A percentile compares a stretch with the other conserved stretches of the same genome.
Conservation (phyloP, 371 early-diverging fungal genomes). For the Basidiobolus meristosporus region DNA sequence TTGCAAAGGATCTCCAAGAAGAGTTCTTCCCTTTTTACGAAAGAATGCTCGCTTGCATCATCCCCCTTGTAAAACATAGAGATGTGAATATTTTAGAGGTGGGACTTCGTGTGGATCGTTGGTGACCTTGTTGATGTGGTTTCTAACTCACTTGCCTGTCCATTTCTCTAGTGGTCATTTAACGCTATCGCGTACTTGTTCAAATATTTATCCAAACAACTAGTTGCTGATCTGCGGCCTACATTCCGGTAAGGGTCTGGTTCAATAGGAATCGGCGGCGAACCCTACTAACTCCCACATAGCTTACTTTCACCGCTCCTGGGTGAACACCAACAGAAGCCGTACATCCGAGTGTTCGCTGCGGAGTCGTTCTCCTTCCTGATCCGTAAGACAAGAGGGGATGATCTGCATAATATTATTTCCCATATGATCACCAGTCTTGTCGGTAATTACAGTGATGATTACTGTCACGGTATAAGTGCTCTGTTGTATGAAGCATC, state of each 20-base stretch:
- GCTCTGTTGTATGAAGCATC: too few relatives aligned
- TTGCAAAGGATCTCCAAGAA: constrained; percentile 79
- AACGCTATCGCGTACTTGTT: constrained; percentile 77
- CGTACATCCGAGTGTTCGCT: constrained; percentile 69
- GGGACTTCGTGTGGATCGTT: constrained; percentile 1
- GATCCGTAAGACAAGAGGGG: constrained; percentile 49
- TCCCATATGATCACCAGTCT: too few relatives aligned
- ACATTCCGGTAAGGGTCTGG: constrained; percentile 31
- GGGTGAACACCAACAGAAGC: constrained; percentile 33
- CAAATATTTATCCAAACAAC: constrained; percentile 59
- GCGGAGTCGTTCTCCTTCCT: constrained; percentile 85
- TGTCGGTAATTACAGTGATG: too few relatives aligned
- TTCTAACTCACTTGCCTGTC: not conserved
- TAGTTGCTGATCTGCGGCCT: constrained; percentile 38
- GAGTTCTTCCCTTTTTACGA: constrained; percentile 74
- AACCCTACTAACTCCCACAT: not conserved
- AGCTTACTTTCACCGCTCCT: constrained; percentile 50
- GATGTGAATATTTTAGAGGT: constrained; percentile 65
- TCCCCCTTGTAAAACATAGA: constrained; percentile 35
- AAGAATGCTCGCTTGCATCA: constrained; percentile 28
- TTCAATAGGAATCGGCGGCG: not conserved
- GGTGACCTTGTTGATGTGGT: not conserved
- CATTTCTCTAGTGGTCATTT: constrained; percentile 61
- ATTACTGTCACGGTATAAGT: too few relatives aligned
- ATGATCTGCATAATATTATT: constrained; percentile 8